Percentiles rank a stretch among this genome's conserved stretches.
Evolutionary conservation across 2,329 filamentous ascomycete genomes (phyloP).

Genomic region (Tolypocladium cylindrosporum): DNA sequence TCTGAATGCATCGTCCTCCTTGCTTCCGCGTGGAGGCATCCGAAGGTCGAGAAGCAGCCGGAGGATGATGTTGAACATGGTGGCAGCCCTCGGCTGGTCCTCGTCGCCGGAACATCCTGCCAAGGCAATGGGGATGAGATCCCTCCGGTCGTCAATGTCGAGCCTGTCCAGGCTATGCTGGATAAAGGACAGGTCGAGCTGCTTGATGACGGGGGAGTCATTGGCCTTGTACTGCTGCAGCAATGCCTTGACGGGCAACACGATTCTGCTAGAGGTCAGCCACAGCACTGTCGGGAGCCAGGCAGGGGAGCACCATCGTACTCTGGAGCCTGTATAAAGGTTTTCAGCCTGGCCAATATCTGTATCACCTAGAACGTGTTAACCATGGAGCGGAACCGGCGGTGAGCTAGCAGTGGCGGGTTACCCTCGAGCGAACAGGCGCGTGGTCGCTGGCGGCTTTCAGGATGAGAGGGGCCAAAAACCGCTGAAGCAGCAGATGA

Average conservation of each 20-base stretch:
- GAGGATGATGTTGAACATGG: slow-evolving; percentile 75
- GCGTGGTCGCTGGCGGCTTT: slow-evolving; percentile 77
- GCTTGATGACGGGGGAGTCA: slow-evolving; percentile 64
- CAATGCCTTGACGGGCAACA: slow-evolving; percentile 75
- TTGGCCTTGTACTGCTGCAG: slow-evolving; percentile 81
- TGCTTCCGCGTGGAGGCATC: slow-evolving; percentile 66
- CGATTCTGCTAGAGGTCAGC: slow-evolving; percentile 36
- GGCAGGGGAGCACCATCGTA: slow-evolving; percentile 16
- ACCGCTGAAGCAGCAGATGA: slow-evolving; percentile 65
- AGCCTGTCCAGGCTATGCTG: slow-evolving; percentile 61
- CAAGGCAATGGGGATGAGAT: slow-evolving; percentile 52
- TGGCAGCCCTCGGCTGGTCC: slow-evolving; percentile 27
- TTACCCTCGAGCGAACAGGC: slow-evolving; percentile 68
- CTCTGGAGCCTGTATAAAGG: slow-evolving; percentile 42
- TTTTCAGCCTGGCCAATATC: slow-evolving; percentile 40
- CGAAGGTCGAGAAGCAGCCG: slow-evolving; percentile 61
- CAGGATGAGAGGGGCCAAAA: slow-evolving; percentile 71
- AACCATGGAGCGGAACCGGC: background rate
- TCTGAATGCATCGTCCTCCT: slow-evolving; percentile 64
- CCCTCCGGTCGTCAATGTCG: slow-evolving; percentile 50
- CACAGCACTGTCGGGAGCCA: background rate
- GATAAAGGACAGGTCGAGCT: slow-evolving; percentile 83
- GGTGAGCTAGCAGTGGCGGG: background rate
- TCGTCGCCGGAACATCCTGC: slow-evolving; percentile 20
- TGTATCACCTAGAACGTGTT: slow-evolving; percentile 32